A percentile compares a stretch with the other conserved stretches of the same genome.
Conservation (phyloP, 106 monocot genomes). For the Cymbidium sinense region DNA sequence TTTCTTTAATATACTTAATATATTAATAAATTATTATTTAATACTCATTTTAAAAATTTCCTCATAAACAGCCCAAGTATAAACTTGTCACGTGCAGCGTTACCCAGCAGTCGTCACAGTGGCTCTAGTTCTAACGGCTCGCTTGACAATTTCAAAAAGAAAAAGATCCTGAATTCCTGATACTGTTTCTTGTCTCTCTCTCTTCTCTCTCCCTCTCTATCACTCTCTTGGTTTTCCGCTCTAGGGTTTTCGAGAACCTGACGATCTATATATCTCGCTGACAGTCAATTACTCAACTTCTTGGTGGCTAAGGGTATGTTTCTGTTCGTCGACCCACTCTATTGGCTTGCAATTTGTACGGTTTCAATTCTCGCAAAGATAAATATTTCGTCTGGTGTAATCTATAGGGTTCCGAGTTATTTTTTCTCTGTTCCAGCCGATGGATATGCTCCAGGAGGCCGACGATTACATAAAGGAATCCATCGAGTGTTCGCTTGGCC, state of each 20-base stretch:
- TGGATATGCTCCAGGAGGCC: constrained; percentile 44
- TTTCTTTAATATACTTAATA: too few relatives aligned
- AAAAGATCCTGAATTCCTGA: too few relatives aligned
- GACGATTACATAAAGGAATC: constrained; percentile 75
- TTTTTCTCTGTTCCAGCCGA: not conserved
- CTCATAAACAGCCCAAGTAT: too few relatives aligned
- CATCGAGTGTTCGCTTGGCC: constrained; percentile 63
- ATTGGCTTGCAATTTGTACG: not conserved
- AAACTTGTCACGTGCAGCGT: too few relatives aligned
- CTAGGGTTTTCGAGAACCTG: not conserved
- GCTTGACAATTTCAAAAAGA: not conserved
- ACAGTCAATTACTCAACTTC: not conserved
- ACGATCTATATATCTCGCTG: too few relatives aligned
- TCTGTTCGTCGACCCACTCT: not conserved
- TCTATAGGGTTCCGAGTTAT: too few relatives aligned
- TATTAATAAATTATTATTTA: too few relatives aligned
- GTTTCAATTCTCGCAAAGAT: too few relatives aligned
- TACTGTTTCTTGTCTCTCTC: not conserved
- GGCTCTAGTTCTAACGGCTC: not conserved
- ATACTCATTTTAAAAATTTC: too few relatives aligned
- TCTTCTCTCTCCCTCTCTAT: not conserved
- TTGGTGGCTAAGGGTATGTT: not conserved
- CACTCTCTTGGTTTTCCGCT: not conserved
- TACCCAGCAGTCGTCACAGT: not conserved
- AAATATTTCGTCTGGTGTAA: too few relatives aligned